Conservation (phyloP, 2,329 filamentous ascomycete genomes). For the Monosporascus sp. region DNA sequence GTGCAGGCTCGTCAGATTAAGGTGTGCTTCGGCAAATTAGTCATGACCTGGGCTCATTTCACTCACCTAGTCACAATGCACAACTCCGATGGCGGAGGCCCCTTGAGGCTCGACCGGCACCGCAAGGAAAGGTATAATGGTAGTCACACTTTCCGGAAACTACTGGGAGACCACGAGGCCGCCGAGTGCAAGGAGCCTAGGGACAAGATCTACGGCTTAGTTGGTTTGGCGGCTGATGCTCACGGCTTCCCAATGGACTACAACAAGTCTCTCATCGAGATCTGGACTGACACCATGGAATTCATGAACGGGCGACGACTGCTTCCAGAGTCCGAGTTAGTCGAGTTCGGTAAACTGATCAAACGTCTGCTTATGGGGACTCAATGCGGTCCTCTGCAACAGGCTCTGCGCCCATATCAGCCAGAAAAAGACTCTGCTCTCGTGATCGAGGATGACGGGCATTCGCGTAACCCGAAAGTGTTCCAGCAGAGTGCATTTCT, state of each 20-base stretch:
- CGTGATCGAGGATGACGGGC: background rate
- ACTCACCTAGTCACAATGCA: slow-evolving; percentile 10
- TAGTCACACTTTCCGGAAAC: slow-evolving; percentile 10
- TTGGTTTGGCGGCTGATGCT: slow-evolving; percentile 21
- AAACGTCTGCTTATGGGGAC: slow-evolving; percentile 3
- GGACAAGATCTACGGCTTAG: slow-evolving; percentile 26
- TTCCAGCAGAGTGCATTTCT: slow-evolving; percentile 1
- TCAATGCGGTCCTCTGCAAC: background rate
- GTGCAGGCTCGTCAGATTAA: slow-evolving; percentile 13
- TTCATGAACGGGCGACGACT: slow-evolving; percentile 12
- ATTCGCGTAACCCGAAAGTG: background rate
- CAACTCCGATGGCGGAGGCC: slow-evolving; percentile 3
- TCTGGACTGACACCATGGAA: slow-evolving; percentile 23
- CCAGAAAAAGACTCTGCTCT: background rate
- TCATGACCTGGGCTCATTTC: slow-evolving; percentile 12
- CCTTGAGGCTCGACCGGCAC: slow-evolving; percentile 13
- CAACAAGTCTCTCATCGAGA: slow-evolving; percentile 15
- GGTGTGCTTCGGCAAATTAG: slow-evolving; percentile 16
- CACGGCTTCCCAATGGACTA: slow-evolving; percentile 23
- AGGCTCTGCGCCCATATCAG: slow-evolving; percentile 1
- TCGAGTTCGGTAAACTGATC: slow-evolving; percentile 2
- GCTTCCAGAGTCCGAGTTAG: slow-evolving; percentile 1
- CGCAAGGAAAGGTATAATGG: slow-evolving; percentile 5
- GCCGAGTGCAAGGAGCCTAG: slow-evolving; percentile 21
- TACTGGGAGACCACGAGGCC: slow-evolving; percentile 17